phyloP scores from a whole-genome alignment of 2,329 filamentous ascomycete genomes.

The Emmonsiellopsis sp. region DNA sequence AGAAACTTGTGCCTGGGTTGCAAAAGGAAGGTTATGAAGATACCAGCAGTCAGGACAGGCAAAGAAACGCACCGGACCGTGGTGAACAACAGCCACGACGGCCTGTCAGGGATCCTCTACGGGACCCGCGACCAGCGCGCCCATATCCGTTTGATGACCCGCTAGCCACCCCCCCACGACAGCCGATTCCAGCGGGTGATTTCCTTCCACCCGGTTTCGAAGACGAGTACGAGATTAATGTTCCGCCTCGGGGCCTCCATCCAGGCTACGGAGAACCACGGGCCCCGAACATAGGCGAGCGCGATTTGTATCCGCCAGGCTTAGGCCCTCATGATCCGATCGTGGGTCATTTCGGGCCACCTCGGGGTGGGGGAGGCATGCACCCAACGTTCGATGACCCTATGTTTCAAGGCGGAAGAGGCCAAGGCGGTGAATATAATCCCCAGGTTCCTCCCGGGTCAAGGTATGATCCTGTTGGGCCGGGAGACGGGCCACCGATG shows the following conservation, averaged over 20 bases:
- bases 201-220: constrained; percentile 87
- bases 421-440: constrained; percentile 46
- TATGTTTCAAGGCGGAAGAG: constrained; percentile 56
- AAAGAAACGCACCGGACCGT: constrained; percentile 4
- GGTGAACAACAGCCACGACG: constrained; percentile 31
- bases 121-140: constrained; percentile 52
- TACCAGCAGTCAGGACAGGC: constrained; percentile 14
- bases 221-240: constrained; percentile 77
- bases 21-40: constrained; percentile 73
- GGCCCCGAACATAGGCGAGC: constrained; percentile 65
- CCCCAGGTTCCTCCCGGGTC: constrained; percentile 75
- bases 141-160: constrained; percentile 61
- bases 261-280: constrained; percentile 38
- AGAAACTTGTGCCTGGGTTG: constrained; percentile 69
- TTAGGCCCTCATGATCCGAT: constrained; percentile 80
- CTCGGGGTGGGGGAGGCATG: constrained; percentile 70
- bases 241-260: constrained; percentile 47
- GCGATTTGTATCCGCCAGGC: constrained; percentile 80
- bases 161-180: constrained; percentile 49
- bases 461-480: constrained; percentile 81
- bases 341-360: constrained; percentile 54
- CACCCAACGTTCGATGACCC: constrained; percentile 92
- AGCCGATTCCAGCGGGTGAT: constrained; percentile 59
- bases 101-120: constrained; percentile 39
- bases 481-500: constrained; percentile 47